Percentiles rank a stretch among this genome's conserved stretches.
Conservation (phyloP, 106 monocot genomes). For the Agapanthus africanus region DNA sequence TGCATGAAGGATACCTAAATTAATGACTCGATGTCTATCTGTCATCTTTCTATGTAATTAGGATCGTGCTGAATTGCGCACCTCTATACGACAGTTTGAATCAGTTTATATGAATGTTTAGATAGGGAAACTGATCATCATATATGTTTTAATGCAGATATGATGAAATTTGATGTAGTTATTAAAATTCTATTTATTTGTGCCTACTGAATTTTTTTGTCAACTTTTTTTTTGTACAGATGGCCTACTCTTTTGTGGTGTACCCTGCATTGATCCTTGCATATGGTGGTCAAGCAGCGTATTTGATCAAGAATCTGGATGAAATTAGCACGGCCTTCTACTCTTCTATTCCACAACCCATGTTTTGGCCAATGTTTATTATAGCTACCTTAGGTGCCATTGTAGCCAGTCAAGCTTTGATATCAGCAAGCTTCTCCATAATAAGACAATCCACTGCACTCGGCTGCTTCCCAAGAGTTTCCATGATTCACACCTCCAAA, state of each 20-base stretch:
- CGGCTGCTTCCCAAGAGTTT: constrained; percentile 64
- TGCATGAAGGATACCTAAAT: no score
- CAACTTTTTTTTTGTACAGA: constrained; percentile 16
- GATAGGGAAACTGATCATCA: no score
- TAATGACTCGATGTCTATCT: no score
- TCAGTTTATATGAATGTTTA: no score
- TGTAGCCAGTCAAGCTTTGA: constrained; percentile 61
- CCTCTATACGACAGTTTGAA: no score
- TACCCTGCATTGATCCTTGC: constrained; percentile 50
- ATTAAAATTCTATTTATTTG: no score
- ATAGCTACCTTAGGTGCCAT: constrained; percentile 43
- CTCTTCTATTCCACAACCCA: constrained; percentile 33
- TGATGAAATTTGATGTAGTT: no score
- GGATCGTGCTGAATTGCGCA: no score
- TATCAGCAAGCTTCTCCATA: constrained; percentile 65
- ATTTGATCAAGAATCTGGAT: constrained; percentile 40
- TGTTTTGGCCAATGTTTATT: constrained; percentile 64
- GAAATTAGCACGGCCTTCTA: constrained; percentile 43
- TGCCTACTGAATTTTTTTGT: no score
- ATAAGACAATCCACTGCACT: constrained; percentile 54
- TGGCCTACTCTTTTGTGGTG: constrained; percentile 32
- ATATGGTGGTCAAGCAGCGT: constrained; percentile 54
- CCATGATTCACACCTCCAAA: constrained; percentile 49
- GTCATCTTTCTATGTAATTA: no score
- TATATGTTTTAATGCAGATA: no score